Evolutionary conservation across 2,329 filamentous ascomycete genomes (phyloP), one percentile per base, ranked within the genome.

Genomic region (Penicillium corylophilum): DNA sequence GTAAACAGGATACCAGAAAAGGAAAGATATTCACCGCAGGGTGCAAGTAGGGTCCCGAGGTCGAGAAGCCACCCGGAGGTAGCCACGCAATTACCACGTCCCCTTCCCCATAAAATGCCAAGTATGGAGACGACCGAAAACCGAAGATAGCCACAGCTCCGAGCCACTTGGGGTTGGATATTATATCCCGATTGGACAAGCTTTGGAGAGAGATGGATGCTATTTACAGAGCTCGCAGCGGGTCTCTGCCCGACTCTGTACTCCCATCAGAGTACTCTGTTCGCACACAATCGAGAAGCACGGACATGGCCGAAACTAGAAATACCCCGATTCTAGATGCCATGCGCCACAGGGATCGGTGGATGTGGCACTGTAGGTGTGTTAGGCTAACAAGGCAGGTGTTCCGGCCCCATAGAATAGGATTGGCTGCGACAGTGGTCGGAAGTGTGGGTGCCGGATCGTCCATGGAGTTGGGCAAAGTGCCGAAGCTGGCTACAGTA

Each of bases 401-500:
- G 33, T 20, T 12, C 35, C 35, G 35, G 18, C 35, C 18, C 35
- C 8, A 36, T 36, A 18, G 9, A 4, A 7, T 5, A 48, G 29
- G 29, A 16, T 42, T 24, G 44, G 28, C 29, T 29, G 18, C 33
- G 16, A 10, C 20, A 31, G 26, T 28, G 20, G 5, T 44, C 47
- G 54, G 45, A 28, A 49, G 23, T 20, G 16, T 36, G 16, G 42
- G 48, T 44, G 38, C 47, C 47, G 45, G 50, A 53, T 55, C 50
- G 42, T 40, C 46, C 15, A 54, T 54, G 36, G 42, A 51, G 31
- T 44, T 38, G n/a, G n/a, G 9, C 9, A 5, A 50, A 47, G 44
- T 60, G 48, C 55, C 53, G 57, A 57, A 43, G 33, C 43, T n/a
- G 26, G 33, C 20, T 47, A n/a, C n/a, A n/a, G n/a, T n/a, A 42